Conservation (phyloP, 1,284 basidiomycete species). For the Omphalotus olearius region DNA sequence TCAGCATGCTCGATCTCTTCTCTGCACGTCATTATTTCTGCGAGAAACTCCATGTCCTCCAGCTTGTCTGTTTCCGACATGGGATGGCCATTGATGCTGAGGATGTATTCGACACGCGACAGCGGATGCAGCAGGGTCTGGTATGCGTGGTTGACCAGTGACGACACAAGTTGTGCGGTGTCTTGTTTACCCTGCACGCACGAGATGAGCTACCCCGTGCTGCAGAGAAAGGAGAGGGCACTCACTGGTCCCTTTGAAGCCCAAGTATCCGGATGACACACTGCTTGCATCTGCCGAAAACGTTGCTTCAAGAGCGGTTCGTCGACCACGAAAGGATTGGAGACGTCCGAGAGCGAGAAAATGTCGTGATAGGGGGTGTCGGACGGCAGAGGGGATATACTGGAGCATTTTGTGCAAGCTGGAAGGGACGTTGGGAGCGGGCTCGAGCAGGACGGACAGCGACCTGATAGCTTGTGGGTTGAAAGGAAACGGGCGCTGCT, state of each 20-base stretch:
- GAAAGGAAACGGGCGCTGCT: neutral
- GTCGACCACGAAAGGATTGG: constrained; percentile 67
- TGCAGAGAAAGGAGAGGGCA: constrained; percentile 15
- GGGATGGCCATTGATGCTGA: constrained; percentile 56
- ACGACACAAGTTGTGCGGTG: constrained; percentile 62
- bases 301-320: constrained; percentile 46
- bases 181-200: constrained; percentile 50
- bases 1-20: constrained; percentile 76
- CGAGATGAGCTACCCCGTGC: neutral
- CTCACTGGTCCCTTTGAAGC: constrained; percentile 54
- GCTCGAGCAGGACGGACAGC: constrained; percentile 58
- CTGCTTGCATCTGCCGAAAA: constrained; percentile 67
- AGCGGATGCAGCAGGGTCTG: constrained; percentile 63
- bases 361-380: constrained; percentile 56
- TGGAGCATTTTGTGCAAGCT: constrained; percentile 62
- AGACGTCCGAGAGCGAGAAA: constrained; percentile 51
- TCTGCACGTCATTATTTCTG: constrained; percentile 78
- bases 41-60: constrained; percentile 70
- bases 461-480: constrained; percentile 12
- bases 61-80: constrained; percentile 74
- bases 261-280: constrained; percentile 82
- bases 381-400: constrained; percentile 53
- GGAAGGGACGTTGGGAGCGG: constrained; percentile 60
- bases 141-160: constrained; percentile 75
- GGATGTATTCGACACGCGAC: constrained; percentile 66